A percentile compares a stretch with the other conserved stretches of the same genome.
phyloP scores from a whole-genome alignment of 106 monocot genomes.

The Apostasia shenzhenica region DNA sequence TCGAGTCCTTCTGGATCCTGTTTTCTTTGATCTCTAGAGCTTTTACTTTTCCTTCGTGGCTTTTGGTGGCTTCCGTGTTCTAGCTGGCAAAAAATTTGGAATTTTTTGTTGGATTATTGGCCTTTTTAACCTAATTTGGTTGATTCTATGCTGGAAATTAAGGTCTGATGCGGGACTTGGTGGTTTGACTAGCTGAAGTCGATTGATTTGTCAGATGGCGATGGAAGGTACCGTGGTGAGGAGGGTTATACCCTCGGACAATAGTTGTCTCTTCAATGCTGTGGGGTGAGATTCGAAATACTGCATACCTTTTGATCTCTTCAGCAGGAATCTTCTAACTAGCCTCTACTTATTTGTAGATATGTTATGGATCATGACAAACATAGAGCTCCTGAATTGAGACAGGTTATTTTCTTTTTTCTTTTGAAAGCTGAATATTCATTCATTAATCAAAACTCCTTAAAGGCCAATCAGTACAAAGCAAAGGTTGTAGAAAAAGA shows the following conservation, averaged over 20 bases:
- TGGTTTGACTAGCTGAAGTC: neutral
- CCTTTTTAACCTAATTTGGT: too few species aligned
- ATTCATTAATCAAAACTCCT: too few species aligned
- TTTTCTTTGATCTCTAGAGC: too few species aligned
- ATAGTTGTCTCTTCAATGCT: slow-evolving; percentile 98
- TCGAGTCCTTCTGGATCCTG: too few species aligned
- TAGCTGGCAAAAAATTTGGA: too few species aligned
- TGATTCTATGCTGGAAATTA: neutral
- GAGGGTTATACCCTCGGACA: slow-evolving; percentile 97
- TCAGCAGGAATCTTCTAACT: slow-evolving; percentile 1
- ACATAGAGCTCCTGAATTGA: slow-evolving; percentile 67
- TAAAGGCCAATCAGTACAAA: too few species aligned
- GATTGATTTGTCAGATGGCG: neutral
- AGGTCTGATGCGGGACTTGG: neutral
- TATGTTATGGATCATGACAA: slow-evolving; percentile 90
- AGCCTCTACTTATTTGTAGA: slow-evolving; percentile 23
- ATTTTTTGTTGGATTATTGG: too few species aligned
- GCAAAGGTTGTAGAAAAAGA: too few species aligned
- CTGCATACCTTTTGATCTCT: neutral
- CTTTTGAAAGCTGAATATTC: too few species aligned
- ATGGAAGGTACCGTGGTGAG: slow-evolving; percentile 91
- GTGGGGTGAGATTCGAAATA: slow-evolving; percentile 52
- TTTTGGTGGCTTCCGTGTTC: too few species aligned
- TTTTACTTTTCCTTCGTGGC: too few species aligned
- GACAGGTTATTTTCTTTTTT: slow-evolving; percentile 54